Base-by-base conservation (phyloP, 2,329 filamentous ascomycete genomes). In the Raffaelea deltoideospora region DNA sequence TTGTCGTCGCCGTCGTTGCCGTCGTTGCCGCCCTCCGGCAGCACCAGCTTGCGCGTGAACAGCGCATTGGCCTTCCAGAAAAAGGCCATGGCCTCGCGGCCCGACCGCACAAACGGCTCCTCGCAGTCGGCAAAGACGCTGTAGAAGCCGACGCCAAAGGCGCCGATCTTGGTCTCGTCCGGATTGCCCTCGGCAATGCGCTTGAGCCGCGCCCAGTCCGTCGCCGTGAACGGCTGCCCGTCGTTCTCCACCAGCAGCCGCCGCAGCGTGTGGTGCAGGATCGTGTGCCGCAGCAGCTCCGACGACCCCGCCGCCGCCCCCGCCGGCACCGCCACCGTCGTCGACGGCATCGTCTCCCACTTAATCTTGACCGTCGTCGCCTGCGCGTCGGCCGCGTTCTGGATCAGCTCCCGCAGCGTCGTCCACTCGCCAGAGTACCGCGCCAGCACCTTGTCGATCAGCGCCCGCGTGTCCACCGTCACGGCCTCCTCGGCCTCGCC, bases 21-120 rank as follows among this genome's bases (percentile, higher is more conserved):
- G 50, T 85, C 72, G 21, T 28, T 28, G 4, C 28, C 23, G 32
- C 73, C 40, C 13, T 41, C 65, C 2, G 80, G 76, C 8, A 95
- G 60, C 46, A 77, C 76, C 18, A 90, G 68, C 47, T 85, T 83
- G 48, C 87, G 80, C 19, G 92, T 98, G 54, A 94, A 96, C 2
- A 98, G 69, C 5, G 85, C 84, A 55, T 96, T 96, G n/a, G 82
- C 87, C 56, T 95, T 96, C 92, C 90, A 98, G 62, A 95, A 98
- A 53, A 98, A 98, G 0, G 88, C 88, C 84, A 98, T 95, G 27
- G 86, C 87, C 57, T 93, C 79, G 43, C 70, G 73, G 1, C 90
- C 90, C 1, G 88, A 96, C 46, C 85, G 90, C 45, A 98, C 82
- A 52, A 98, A 96, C 1, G 90, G 90, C 48, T 95, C 86, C 57